Evolutionary conservation across 2,329 filamentous ascomycete species (phyloP).

Genomic region (Fusarium praegraminearum): DNA sequence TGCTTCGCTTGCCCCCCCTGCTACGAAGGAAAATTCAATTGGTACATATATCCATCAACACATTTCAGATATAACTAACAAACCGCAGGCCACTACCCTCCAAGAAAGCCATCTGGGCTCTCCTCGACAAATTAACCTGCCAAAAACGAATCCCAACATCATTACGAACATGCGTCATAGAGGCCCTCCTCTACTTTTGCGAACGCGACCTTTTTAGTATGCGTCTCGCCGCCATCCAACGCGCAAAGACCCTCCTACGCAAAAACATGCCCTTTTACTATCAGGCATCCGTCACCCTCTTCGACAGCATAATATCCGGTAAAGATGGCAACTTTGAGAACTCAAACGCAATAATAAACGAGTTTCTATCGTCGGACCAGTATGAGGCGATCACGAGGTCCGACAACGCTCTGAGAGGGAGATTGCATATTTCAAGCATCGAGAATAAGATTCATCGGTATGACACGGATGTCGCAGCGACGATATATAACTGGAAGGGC

Average conservation of each 20-base stretch:
- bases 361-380: slow-evolving; percentile 41
- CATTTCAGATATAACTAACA: background rate
- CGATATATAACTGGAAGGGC: slow-evolving; percentile 51
- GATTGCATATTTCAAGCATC: slow-evolving; percentile 52
- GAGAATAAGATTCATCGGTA: slow-evolving; percentile 53
- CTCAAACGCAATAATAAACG: slow-evolving; percentile 44
- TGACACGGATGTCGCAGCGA: slow-evolving; percentile 46
- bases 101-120: slow-evolving; percentile 46
- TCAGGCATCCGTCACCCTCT: slow-evolving; percentile 49
- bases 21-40: slow-evolving; percentile 50
- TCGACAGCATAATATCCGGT: slow-evolving; percentile 50
- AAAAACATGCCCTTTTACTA: slow-evolving; percentile 51
- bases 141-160: slow-evolving; percentile 30
- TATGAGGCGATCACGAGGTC: slow-evolving; percentile 30
- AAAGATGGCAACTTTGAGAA: slow-evolving; percentile 45
- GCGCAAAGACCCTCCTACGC: slow-evolving; percentile 42
- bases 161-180: slow-evolving; percentile 41
- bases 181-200: slow-evolving; percentile 49
- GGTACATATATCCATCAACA: slow-evolving; percentile 30
- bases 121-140: slow-evolving; percentile 40
- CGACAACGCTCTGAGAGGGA: slow-evolving; percentile 49
- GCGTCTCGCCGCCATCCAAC: slow-evolving; percentile 43
- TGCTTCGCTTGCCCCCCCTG: slow-evolving; percentile 51
- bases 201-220: slow-evolving; percentile 49
- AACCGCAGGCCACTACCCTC: slow-evolving; percentile 38